Percentiles rank a stretch among this genome's conserved stretches.
These are phyloP conservation scores for Blastomyces silverae DNA, from an alignment of 2,329 filamentous ascomycete genomes.

Conservation along the genomic window DNA sequence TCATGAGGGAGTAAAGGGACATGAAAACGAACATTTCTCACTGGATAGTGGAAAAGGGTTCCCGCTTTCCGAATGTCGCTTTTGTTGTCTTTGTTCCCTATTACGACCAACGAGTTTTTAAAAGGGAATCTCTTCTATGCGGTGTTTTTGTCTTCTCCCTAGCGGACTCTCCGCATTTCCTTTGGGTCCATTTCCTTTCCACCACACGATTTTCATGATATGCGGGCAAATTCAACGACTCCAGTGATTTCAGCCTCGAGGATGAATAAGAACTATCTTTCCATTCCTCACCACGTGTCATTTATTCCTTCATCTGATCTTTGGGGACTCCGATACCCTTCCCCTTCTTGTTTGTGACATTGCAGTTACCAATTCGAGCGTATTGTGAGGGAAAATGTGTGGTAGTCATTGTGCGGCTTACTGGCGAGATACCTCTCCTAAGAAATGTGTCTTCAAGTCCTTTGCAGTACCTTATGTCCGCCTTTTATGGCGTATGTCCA, in stretches of 20 bases:
- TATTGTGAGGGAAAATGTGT: neutral
- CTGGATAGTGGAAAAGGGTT: neutral
- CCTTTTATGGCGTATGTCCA: neutral
- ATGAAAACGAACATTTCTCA: neutral
- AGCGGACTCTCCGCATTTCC: neutral
- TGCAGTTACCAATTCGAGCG: neutral
- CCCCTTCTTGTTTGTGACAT: neutral
- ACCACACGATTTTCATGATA: neutral
- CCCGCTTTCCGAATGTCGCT: neutral
- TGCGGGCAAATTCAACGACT: neutral
- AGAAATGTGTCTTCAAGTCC: neutral
- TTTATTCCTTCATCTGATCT: neutral
- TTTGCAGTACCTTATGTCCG: neutral
- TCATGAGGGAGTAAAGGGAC: neutral
- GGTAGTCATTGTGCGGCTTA: neutral
- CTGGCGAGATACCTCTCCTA: neutral
- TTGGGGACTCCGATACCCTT: neutral
- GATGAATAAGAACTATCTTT: neutral
- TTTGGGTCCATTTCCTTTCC: neutral
- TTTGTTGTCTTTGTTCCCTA: neutral
- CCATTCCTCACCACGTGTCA: neutral
- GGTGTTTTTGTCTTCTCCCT: neutral
- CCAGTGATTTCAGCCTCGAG: neutral
- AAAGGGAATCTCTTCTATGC: neutral
- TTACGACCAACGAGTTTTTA: neutral